Base-by-base conservation (phyloP, 2,329 filamentous ascomycete genomes). In the Pseudogymnoascus sp. region DNA sequence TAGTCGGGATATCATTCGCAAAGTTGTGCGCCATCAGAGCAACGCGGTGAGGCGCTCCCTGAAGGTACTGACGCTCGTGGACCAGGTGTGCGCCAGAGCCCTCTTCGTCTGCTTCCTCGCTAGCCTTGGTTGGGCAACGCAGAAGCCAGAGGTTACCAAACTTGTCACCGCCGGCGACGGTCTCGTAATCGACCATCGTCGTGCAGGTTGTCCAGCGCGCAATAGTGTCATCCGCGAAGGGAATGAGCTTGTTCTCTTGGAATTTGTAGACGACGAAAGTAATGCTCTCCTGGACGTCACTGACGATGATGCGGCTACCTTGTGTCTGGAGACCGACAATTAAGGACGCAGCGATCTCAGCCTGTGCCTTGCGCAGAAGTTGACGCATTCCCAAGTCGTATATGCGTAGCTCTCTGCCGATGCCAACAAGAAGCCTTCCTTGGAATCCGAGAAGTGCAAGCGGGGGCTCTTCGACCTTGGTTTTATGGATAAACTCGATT, bases 121-220 rank as follows among this genome's bases (percentile, higher is more conserved):
- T 96, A 6, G 88, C 87, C 74, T 96, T 95, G 64, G 87, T 80
- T 0, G 93, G 92, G 70, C 90, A 95, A 58, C 95, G 89, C 31
- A 99, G 82, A 49, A 99, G 84, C 88, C 92, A 99, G 14, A 99
- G 77, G 70, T 99, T 99, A 65, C 95, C 96, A 68, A 99, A 99
- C 73, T 97, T 97, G 78, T 99, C 95, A 37, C 93, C 93, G 37
- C 93, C 95, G 2, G 92, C 93, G 23, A 90, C 87, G 1, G 95
- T 96, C 74, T 99, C 95, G 75, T 99, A 99, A 76, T 99, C 95
- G 1, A 97, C 88, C 91, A 99, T 96, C 2, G 92, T 84, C 0
- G 90, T 89, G 68, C 90, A 90, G 0, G 91, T 96, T 1, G 91
- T 96, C 90, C 93, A 97, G 33, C 95, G 87, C 60, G 92, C 83